phyloP scores from a whole-genome alignment of 805 yeast species.

The Vanderwaltozyma verrucispora region DNA sequence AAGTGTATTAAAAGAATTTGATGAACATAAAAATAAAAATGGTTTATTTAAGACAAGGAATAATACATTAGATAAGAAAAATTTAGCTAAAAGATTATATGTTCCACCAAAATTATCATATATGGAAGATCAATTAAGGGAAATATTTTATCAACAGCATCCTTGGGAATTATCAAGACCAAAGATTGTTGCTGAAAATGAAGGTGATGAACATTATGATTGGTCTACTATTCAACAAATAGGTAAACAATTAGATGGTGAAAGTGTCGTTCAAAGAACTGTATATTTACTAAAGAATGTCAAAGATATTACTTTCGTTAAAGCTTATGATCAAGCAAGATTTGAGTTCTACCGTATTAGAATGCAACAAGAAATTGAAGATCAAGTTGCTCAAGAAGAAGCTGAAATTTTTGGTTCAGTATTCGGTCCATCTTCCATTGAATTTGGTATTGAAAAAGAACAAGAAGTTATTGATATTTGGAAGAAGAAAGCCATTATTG shows the following conservation, averaged over 20 bases:
- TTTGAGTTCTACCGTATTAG: constrained; percentile 81
- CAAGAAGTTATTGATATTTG: constrained; percentile 61
- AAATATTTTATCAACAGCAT: constrained; percentile 79
- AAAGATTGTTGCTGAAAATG: constrained; percentile 67
- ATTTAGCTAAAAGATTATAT: constrained; percentile 12
- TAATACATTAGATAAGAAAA: constrained; percentile 13
- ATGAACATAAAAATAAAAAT: constrained; percentile 4
- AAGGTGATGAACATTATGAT: constrained; percentile 49
- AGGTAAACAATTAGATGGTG: constrained; percentile 75
- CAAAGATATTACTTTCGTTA: constrained; percentile 30
- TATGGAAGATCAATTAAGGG: constrained; percentile 67
- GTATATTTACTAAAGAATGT: constrained; percentile 39
- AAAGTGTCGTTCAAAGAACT: constrained; percentile 71
- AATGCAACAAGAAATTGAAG: constrained; percentile 71
- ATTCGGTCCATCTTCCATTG: constrained; percentile 50
- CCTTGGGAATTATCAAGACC: constrained; percentile 98
- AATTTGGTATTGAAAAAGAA: constrained; percentile 62
- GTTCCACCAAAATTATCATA: constrained; percentile 25
- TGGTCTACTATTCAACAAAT: constrained; percentile 76
- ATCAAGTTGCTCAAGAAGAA: constrained; percentile 69
- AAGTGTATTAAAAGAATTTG: constrained; percentile 3
- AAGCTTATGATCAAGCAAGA: constrained; percentile 79
- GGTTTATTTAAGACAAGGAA: constrained; percentile 30
- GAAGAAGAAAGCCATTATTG: constrained; percentile 58
- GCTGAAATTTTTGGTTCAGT: constrained; percentile 77